Percentiles rank a stretch among this genome's conserved stretches.
These are phyloP conservation scores for Aquilaria sinensis DNA, from an alignment of 345 rosid genomes.

Conservation along the genomic window DNA sequence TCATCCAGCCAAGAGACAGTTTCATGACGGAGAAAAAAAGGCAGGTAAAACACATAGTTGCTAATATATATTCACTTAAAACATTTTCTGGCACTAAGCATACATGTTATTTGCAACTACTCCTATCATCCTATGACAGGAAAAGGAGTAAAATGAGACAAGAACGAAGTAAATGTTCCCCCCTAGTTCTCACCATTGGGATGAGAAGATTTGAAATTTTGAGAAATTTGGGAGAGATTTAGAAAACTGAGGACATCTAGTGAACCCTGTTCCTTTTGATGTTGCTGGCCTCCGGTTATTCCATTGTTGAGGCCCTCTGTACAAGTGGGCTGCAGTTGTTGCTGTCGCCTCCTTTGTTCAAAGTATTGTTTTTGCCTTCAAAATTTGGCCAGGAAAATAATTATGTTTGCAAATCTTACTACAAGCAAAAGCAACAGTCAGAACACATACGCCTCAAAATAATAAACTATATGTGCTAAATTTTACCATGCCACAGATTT, in stretches of 20 bases:
- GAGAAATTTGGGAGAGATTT: constrained; percentile 38
- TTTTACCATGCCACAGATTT: background rate
- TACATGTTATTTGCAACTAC: too few species aligned
- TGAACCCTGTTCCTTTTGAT: constrained; percentile 45
- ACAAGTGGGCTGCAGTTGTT: constrained; percentile 33
- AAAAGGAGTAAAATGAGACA: too few species aligned
- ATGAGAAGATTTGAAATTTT: constrained; percentile 25
- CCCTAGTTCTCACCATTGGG: constrained; percentile 27
- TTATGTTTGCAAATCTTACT: too few species aligned
- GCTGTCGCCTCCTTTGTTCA: constrained; percentile 70
- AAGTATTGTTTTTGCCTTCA: constrained; percentile 84
- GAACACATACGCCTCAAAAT: background rate
- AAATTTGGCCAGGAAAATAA: constrained; percentile 11
- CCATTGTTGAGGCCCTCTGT: constrained; percentile 30
- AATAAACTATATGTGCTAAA: background rate
- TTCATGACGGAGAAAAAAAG: too few species aligned
- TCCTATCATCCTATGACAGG: too few species aligned
- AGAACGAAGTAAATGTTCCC: too few species aligned
- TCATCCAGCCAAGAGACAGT: too few species aligned
- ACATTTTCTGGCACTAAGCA: too few species aligned
- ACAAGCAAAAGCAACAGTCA: background rate
- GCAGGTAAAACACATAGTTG: too few species aligned
- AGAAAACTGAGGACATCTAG: constrained; percentile 65
- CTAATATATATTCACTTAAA: too few species aligned
- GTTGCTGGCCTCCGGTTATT: constrained; percentile 13